Percentiles rank a stretch among this genome's conserved stretches.
These are phyloP conservation scores for Boletales sp. DNA, from an alignment of 768 basidiomycete species.

Conservation along the genomic window DNA sequence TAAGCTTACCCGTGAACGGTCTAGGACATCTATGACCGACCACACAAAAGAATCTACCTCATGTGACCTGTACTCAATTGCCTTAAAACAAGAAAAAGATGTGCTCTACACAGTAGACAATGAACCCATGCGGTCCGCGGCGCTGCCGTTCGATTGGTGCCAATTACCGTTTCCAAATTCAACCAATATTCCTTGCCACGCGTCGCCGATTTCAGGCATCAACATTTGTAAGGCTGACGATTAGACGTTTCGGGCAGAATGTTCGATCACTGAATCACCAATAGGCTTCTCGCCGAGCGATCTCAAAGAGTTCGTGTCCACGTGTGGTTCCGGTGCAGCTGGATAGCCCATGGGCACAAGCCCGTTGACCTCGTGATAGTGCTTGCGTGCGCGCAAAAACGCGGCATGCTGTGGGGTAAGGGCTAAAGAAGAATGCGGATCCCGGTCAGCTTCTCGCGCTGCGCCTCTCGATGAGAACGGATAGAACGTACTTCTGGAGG, in stretches of 20 bases:
- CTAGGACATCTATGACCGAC: neutral
- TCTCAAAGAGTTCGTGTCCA: constrained; percentile 3
- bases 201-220: neutral
- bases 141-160: neutral
- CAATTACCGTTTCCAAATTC: constrained; percentile 5
- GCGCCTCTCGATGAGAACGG: neutral
- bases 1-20: neutral
- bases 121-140: neutral
- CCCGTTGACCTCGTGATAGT: constrained; percentile 24
- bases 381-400: constrained; percentile 19
- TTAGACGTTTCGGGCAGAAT: constrained; percentile 12
- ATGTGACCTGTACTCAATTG: neutral
- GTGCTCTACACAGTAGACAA: constrained; percentile 4
- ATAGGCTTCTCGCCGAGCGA: constrained; percentile 12
- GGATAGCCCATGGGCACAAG: constrained; percentile 22
- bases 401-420: constrained; percentile 21
- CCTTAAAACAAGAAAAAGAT: constrained; percentile 12
- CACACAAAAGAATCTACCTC: neutral
- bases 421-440: constrained; percentile 9
- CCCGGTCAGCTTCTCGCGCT: constrained; percentile 8
- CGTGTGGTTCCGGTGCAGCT: constrained; percentile 8
- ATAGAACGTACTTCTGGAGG: constrained; percentile 47
- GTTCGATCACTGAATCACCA: neutral
- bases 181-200: neutral
- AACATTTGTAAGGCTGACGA: neutral